phyloP scores from a whole-genome alignment of 768 basidiomycete species.

The Boletus sensibilis region DNA sequence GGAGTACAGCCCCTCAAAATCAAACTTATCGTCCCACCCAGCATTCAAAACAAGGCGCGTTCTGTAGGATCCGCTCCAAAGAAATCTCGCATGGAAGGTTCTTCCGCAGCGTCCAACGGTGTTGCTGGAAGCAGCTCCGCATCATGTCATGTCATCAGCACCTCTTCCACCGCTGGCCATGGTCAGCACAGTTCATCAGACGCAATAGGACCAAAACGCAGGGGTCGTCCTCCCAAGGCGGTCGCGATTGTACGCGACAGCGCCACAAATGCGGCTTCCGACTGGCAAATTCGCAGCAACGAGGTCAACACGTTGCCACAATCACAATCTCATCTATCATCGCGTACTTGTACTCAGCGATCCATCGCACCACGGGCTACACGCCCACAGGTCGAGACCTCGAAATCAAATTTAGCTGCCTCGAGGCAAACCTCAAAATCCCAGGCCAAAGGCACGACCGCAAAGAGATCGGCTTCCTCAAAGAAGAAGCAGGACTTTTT shows the following conservation, averaged over 20 bases:
- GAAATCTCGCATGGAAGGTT: constrained; percentile 27
- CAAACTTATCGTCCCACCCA: constrained; percentile 64
- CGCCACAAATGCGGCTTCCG: constrained; percentile 15
- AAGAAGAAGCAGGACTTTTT: constrained; percentile 18
- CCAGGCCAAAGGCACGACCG: constrained; percentile 39
- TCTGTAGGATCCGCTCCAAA: constrained; percentile 25
- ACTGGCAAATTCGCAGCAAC: constrained; percentile 30
- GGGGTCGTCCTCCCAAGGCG: constrained; percentile 58
- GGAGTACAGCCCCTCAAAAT: constrained; percentile 55
- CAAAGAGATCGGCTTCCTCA: constrained; percentile 19
- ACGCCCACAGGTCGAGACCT: constrained; percentile 23
- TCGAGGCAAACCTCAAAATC: constrained; percentile 38
- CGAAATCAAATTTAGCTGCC: constrained; percentile 32
- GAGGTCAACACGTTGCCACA: constrained; percentile 36
- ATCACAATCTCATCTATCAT: constrained; percentile 37
- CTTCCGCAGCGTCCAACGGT: constrained; percentile 40
- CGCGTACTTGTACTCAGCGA: constrained; percentile 21
- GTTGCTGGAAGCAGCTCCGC: constrained; percentile 30
- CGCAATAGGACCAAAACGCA: constrained; percentile 40
- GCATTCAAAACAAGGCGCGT: constrained; percentile 47
- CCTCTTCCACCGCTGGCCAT: constrained; percentile 31
- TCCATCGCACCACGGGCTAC: constrained; percentile 24
- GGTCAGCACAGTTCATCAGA: constrained; percentile 20
- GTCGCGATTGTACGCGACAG: constrained; percentile 35
- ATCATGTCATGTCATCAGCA: constrained; percentile 6